Conservation (phyloP, 305 asterid species). For the Nicotiana rustica region DNA sequence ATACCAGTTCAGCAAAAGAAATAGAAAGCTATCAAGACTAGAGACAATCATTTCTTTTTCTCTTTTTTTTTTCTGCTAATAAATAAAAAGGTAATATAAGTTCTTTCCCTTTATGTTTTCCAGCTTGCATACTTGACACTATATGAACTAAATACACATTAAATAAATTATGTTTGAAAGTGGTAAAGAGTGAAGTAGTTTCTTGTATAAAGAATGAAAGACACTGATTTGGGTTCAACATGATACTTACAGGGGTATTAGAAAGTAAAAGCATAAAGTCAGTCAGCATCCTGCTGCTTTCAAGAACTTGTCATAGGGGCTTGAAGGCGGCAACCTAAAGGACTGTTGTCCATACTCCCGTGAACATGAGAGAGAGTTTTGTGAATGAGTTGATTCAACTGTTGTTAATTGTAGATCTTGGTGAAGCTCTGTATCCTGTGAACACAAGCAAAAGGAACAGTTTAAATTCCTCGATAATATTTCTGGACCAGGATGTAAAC, state of each 20-base stretch:
- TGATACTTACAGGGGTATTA: conserved; percentile 30
- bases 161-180: background rate
- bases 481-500: background rate
- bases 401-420: background rate
- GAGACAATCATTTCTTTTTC: conserved; percentile 9
- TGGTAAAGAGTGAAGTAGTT: background rate
- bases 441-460: background rate
- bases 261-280: conserved; percentile 22
- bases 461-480: background rate
- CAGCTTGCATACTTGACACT: conserved; percentile 31
- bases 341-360: conserved; percentile 49
- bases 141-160: background rate
- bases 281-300: conserved; percentile 62
- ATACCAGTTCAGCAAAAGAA: conserved; percentile 12
- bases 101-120: background rate
- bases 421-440: conserved; percentile 42
- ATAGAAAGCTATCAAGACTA: background rate
- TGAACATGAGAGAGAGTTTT: conserved; percentile 42
- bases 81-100: background rate
- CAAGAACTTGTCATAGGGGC: conserved; percentile 63
- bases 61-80: background rate
- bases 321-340: conserved; percentile 62
- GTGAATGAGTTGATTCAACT: conserved; percentile 9
- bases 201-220: background rate
- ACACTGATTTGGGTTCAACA: conserved; percentile 25